These are phyloP conservation scores for Phytophthora vignae DNA, from an alignment of 352 stramenopile genomes.

Conservation along the genomic window DNA sequence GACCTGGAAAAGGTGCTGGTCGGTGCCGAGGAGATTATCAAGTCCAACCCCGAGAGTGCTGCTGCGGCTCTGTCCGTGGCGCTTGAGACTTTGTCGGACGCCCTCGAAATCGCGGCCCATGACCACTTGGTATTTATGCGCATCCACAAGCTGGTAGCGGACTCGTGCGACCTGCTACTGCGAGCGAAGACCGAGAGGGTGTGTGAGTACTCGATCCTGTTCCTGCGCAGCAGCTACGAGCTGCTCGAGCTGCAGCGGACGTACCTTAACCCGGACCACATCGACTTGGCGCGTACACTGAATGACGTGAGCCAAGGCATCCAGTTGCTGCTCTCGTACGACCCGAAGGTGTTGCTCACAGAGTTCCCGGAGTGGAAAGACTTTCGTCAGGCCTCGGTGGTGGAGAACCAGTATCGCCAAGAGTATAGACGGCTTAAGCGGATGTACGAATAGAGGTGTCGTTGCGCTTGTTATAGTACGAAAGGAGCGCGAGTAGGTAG, in stretches of 20 bases:
- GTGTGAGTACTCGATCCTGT: constrained; percentile 89
- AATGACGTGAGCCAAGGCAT: constrained; percentile 94
- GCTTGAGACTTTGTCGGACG: constrained; percentile 83
- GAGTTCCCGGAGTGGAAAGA: constrained; percentile 89
- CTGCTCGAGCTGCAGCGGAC: constrained; percentile 90
- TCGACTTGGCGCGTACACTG: constrained; percentile 91
- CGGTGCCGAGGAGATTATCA: constrained; percentile 70
- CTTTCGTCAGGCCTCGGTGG: constrained; percentile 88
- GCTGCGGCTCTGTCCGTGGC: constrained; percentile 69
- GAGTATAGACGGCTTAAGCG: constrained; percentile 93
- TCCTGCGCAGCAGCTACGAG: constrained; percentile 86
- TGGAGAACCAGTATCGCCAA: constrained; percentile 90
- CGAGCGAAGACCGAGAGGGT: constrained; percentile 64
- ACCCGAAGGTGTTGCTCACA: constrained; percentile 84
- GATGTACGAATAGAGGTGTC: constrained; percentile 87
- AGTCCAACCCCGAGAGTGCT: constrained; percentile 47
- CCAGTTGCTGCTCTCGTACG: constrained; percentile 88
- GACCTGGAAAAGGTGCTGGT: constrained; percentile 75
- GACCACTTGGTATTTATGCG: constrained; percentile 91
- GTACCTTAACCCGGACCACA: constrained; percentile 89
- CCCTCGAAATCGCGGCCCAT: constrained; percentile 83
- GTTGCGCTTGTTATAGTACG: constrained; percentile 32
- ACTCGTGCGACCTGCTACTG: constrained; percentile 90
- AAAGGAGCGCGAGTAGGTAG: constrained; percentile 4
- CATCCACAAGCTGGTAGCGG: constrained; percentile 91